Percentiles rank a stretch among this genome's conserved stretches.
These are phyloP conservation scores for Dalechampia spathulata DNA, from an alignment of 441 rosid species.

Conservation along the genomic window DNA sequence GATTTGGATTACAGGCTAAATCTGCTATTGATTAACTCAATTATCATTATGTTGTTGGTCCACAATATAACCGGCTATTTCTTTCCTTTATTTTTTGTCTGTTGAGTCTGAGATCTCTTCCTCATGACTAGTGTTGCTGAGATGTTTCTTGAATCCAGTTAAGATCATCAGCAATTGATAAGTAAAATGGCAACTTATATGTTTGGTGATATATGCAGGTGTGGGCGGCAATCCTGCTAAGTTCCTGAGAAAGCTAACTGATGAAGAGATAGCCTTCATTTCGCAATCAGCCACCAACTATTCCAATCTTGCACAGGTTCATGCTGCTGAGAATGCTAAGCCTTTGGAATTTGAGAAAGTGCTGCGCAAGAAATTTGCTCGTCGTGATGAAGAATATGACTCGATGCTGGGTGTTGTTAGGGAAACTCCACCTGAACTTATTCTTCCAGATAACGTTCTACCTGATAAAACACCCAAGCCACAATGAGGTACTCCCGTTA, in stretches of 20 bases:
- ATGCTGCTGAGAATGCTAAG: constrained; percentile 84
- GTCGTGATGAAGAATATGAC: constrained; percentile 72
- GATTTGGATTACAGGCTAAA: no score
- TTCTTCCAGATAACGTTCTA: constrained; percentile 55
- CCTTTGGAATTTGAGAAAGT: constrained; percentile 88
- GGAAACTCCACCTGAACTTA: constrained; percentile 74
- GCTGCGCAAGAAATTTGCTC: constrained; percentile 71
- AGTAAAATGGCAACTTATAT: background rate
- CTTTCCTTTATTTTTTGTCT: no score
- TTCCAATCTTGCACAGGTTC: constrained; percentile 76
- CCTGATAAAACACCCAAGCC: constrained; percentile 46
- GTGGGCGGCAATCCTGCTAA: constrained; percentile 93
- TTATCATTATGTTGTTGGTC: no score
- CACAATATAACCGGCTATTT: no score
- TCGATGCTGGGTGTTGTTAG: constrained; percentile 80
- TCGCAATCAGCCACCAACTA: constrained; percentile 72
- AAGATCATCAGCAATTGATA: no score
- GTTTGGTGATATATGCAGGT: constrained; percentile 42
- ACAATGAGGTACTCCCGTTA: constrained; percentile 31
- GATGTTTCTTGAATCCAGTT: no score
- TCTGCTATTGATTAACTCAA: no score
- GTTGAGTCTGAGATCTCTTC: no score
- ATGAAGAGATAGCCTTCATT: constrained; percentile 64
- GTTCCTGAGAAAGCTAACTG: constrained; percentile 77
- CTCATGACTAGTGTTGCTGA: no score